Evolutionary conservation across 140 eudicot species (phyloP).

Genomic region (Anethum foeniculum): DNA sequence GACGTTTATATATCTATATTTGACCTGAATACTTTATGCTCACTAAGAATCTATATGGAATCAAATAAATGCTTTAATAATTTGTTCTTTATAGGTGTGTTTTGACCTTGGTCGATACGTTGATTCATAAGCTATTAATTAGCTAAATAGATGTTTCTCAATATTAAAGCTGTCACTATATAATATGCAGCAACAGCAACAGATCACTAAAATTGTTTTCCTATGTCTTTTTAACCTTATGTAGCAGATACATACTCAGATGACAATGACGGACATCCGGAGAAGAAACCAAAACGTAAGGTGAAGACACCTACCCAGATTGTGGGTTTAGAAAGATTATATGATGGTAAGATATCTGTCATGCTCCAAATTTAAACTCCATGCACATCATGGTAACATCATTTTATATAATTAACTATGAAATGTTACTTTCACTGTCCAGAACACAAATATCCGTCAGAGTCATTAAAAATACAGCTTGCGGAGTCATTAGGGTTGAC

Average conservation of each 20-base stretch:
- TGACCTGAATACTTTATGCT: not conserved
- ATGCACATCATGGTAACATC: not conserved
- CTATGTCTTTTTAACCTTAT: not conserved
- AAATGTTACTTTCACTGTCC: constrained; percentile 8
- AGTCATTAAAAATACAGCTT: constrained; percentile 51
- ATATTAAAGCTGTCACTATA: not conserved
- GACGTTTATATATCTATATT: not conserved
- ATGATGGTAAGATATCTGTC: constrained; percentile 48
- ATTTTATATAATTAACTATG: not conserved
- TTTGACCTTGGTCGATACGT: not conserved
- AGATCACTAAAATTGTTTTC: not conserved
- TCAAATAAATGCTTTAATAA: not conserved
- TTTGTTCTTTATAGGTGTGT: not conserved
- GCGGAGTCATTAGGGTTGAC: constrained; percentile 73
- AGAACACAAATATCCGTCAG: constrained; percentile 89
- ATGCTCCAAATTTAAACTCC: not conserved
- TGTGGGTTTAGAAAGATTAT: constrained; percentile 67
- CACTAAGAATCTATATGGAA: not conserved
- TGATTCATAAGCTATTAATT: not conserved
- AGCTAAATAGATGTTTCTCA: not conserved
- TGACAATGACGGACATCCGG: constrained; percentile 46
- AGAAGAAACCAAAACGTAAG: constrained; percentile 62
- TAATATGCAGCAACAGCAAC: not conserved
- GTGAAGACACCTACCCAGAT: constrained; percentile 71
- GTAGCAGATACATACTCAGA: constrained; percentile 37